Evolutionary conservation across 164 flowering plant genomes (phyloP).

Genomic region (Aristolochia contorta): DNA sequence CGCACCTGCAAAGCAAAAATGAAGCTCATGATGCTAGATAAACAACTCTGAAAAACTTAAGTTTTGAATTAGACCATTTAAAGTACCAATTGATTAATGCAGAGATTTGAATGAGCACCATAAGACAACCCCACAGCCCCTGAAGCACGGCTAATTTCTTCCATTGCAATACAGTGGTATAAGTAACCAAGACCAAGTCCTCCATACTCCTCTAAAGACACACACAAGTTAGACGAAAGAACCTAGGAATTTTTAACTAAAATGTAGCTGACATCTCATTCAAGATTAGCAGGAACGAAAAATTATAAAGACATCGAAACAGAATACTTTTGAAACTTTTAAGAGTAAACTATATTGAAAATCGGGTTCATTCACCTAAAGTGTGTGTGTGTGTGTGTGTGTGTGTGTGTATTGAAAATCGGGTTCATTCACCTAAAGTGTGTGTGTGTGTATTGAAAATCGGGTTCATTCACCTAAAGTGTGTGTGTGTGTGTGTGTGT

Average conservation of each 20-base stretch:
- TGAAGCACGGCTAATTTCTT: conserved; percentile 96
- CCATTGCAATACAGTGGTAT: conserved; percentile 97
- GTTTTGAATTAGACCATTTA: conserved; percentile 1
- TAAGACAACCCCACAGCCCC: conserved; percentile 94
- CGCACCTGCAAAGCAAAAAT: conserved; percentile 52
- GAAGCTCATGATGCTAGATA: not conserved
- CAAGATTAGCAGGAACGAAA: not conserved
- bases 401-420: not conserved
- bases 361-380: not conserved
- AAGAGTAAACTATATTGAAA: not conserved
- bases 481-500: no score
- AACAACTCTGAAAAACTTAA: not conserved
- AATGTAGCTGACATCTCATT: not conserved
- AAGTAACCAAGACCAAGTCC: conserved; percentile 98
- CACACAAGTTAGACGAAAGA: no score
- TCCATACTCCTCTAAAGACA: conserved; percentile 84
- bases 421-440: not conserved
- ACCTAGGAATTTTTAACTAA: not conserved
- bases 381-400: no score
- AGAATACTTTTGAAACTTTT: not conserved
- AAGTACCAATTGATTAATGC: conserved; percentile 90
- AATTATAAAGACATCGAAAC: not conserved
- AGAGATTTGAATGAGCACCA: conserved; percentile 95
- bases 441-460: not conserved
- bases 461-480: not conserved